Percentiles rank a stretch among this genome's conserved stretches.
phyloP scores from a whole-genome alignment of 495 filamentous ascomycete genomes.

The Extremus antarcticus region DNA sequence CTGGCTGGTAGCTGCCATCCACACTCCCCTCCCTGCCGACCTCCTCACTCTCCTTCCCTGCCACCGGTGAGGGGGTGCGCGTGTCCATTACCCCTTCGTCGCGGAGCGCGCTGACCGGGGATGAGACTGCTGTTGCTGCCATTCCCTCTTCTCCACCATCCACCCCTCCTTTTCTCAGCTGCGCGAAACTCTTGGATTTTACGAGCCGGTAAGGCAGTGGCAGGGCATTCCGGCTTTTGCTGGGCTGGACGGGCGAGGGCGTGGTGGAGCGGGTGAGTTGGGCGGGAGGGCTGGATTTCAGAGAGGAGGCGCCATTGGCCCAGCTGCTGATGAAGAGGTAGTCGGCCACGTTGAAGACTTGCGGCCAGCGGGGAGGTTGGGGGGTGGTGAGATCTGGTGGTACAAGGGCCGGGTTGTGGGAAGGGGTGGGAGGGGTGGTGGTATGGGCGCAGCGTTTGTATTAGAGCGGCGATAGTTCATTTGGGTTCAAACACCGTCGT shows the following conservation, averaged over 20 bases:
- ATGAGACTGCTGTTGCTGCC: neutral
- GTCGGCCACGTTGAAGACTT: no score
- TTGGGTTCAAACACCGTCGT: no score
- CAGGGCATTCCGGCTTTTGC: neutral
- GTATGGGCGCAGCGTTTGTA: no score
- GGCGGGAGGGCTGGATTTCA: slow-evolving; percentile 1
- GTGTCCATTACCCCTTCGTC: slow-evolving; percentile 13
- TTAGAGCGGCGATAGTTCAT: no score
- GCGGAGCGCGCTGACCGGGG: slow-evolving; percentile 2
- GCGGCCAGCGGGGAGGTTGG: no score
- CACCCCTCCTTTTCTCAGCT: neutral
- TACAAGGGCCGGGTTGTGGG: no score
- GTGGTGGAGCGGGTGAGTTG: slow-evolving; percentile 8
- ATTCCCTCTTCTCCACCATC: neutral
- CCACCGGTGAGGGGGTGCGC: slow-evolving; percentile 14
- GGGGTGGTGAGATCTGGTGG: no score
- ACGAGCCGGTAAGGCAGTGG: slow-evolving; percentile 7
- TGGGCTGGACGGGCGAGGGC: neutral
- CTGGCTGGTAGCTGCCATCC: slow-evolving; percentile 45
- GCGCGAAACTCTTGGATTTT: slow-evolving; percentile 3
- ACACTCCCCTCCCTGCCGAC: neutral
- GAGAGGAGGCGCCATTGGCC: slow-evolving; percentile 13
- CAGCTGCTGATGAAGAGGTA: slow-evolving; percentile 12
- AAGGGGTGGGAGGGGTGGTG: no score
- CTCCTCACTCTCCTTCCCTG: neutral